These are phyloP conservation scores for Marvania coccoides DNA, from an alignment of 139 green algal species.

Conservation along the genomic window DNA sequence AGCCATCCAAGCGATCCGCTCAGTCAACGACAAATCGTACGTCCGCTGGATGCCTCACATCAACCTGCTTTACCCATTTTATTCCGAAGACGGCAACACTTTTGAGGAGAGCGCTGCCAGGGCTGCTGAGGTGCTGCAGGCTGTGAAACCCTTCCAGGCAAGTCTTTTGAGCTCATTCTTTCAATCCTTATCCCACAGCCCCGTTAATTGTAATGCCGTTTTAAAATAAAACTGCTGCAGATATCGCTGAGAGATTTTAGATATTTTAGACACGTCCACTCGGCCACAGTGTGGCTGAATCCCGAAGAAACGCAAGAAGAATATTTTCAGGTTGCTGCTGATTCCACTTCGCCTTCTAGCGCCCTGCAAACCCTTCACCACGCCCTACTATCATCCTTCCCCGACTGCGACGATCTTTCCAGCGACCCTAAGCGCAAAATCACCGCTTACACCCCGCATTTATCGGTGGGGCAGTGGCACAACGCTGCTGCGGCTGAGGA, in stretches of 20 bases:
- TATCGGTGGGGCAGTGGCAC: slow-evolving; percentile 59
- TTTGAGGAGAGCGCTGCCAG: slow-evolving; percentile 24
- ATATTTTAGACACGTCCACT: neutral
- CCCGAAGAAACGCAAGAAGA: too few species aligned
- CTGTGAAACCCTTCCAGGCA: slow-evolving; percentile 2
- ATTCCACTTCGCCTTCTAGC: neutral
- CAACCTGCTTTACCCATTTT: slow-evolving; percentile 76
- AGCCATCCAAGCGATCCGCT: slow-evolving; percentile 45
- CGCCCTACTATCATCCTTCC: slow-evolving; percentile 39
- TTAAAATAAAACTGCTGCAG: neutral
- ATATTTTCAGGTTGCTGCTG: too few species aligned
- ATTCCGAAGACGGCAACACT: slow-evolving; percentile 21
- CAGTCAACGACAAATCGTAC: slow-evolving; percentile 52
- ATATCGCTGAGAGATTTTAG: neutral
- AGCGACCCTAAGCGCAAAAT: slow-evolving; percentile 37
- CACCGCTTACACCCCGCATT: slow-evolving; percentile 45
- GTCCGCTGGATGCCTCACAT: slow-evolving; percentile 64
- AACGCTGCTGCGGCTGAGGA: slow-evolving; percentile 1
- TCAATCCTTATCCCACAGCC: neutral
- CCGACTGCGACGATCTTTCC: slow-evolving; percentile 47
- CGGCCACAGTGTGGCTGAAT: neutral
- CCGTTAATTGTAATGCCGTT: neutral
- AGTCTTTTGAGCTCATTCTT: neutral
- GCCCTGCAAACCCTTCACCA: slow-evolving; percentile 33
- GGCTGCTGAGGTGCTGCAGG: slow-evolving; percentile 1